Base-by-base conservation (phyloP, 352 stramenopile species). In the Globisporangium heterothallicum region DNA sequence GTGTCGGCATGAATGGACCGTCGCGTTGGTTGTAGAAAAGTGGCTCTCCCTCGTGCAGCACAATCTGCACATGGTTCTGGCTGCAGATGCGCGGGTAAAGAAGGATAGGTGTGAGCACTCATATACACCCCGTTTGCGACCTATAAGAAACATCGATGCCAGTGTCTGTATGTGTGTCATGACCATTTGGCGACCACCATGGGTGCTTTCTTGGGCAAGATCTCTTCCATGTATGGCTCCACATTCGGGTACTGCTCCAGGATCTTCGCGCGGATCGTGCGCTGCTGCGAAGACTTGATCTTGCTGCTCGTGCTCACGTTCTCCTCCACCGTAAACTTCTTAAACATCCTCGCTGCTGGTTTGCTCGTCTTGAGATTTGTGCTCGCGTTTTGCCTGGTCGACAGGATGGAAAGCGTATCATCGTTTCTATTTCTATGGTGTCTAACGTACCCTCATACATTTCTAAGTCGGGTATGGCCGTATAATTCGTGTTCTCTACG, bases 21-120 rank as follows among this genome's bases (percentile, higher is more conserved):
- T 99, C 96, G 51, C 92, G 86, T 58, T 97, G 82, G 72, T 98
- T 97, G 64, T 97, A 99, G 64, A 98, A 98, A 29, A 98, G 61
- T 6, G 94, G 94, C 66, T 97, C 79, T 47, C 79, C 88, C 24
- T 96, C 79, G 41, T 92, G 64, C 49, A 97, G 72, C 42, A 96
- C 88, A 35, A 95, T 68, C 63, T 97, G 89, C 49, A 97, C 69
- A 64, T 97, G 69, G 65, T 95, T 94, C 51, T 85, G 72, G 57
- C 89, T 97, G 47, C 78, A n/a, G n/a, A n/a, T n/a, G n/a, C n/a
- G n/a, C n/a, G n/a, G n/a, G n/a, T n/a, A n/a, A n/a, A n/a, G n/a
- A n/a, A n/a, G n/a, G n/a, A n/a, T n/a, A n/a, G n/a, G n/a, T n/a
- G n/a, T n/a, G n/a, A n/a, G n/a, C n/a, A 50, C 7, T 6, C 21